Evolutionary conservation across 2,329 filamentous ascomycete genomes (phyloP).

Genomic region (Chaetomium sp.): DNA sequence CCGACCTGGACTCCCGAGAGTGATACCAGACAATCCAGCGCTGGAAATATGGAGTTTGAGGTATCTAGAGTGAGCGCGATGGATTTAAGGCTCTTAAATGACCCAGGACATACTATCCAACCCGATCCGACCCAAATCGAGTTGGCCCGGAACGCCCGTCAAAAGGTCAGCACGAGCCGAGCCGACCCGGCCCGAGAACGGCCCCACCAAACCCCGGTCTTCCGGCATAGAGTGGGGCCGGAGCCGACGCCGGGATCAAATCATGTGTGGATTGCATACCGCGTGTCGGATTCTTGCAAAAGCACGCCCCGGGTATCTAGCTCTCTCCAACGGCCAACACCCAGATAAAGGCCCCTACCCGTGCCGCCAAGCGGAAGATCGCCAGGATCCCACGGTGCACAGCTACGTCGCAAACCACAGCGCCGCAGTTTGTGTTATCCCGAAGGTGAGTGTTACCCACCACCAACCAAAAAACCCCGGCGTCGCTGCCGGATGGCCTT

Average conservation of each 20-base stretch:
- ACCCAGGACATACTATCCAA: neutral
- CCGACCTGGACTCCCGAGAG: neutral
- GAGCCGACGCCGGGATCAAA: neutral
- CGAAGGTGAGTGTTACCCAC: slow-evolving; percentile 1
- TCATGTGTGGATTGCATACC: neutral
- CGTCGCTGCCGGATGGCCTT: neutral
- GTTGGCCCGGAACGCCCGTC: neutral
- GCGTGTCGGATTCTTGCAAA: neutral
- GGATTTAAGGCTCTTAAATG: neutral
- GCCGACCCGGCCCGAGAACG: neutral
- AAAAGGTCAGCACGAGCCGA: neutral
- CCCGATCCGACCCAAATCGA: neutral
- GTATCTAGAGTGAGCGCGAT: neutral
- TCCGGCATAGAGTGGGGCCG: neutral
- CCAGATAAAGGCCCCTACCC: neutral
- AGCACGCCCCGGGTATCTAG: neutral
- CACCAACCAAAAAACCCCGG: neutral
- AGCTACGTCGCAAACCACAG: neutral
- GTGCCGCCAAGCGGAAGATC: neutral
- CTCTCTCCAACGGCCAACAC: neutral
- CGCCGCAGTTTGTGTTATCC: neutral
- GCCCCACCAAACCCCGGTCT: neutral
- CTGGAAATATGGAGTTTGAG: neutral
- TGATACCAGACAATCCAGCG: neutral
- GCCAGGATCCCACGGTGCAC: neutral